phyloP scores from a whole-genome alignment of 352 stramenopile species.

The Globisporangium irregulare region DNA sequence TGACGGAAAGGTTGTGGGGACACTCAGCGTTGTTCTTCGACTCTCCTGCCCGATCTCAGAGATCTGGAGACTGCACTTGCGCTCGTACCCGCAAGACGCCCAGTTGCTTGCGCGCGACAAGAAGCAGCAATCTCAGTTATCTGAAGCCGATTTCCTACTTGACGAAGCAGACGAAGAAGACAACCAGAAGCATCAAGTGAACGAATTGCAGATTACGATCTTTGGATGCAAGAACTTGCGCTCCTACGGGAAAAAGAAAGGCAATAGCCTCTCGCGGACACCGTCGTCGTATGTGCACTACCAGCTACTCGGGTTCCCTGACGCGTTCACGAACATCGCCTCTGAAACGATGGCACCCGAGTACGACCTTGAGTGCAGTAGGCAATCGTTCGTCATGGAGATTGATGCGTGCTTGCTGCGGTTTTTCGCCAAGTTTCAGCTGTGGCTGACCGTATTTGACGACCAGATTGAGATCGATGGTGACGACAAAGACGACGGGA shows the following conservation, averaged over 20 bases:
- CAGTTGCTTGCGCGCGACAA: slow-evolving; percentile 36
- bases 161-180: slow-evolving; percentile 23
- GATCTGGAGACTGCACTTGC: slow-evolving; percentile 89
- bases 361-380: slow-evolving; percentile 66
- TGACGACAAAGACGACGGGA: slow-evolving; percentile 37
- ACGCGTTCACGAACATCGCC: slow-evolving; percentile 88
- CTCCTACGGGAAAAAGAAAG: slow-evolving; percentile 42
- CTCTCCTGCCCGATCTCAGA: slow-evolving; percentile 89
- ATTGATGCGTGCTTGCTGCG: slow-evolving; percentile 74
- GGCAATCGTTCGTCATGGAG: slow-evolving; percentile 64
- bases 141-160: slow-evolving; percentile 20
- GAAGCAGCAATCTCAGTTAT: slow-evolving; percentile 13
- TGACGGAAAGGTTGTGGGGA: slow-evolving; percentile 47
- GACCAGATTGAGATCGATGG: slow-evolving; percentile 49
- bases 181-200: slow-evolving; percentile 25
- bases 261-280: slow-evolving; percentile 26
- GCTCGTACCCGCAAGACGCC: slow-evolving; percentile 84
- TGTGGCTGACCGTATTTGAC: slow-evolving; percentile 88
- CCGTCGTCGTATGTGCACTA: slow-evolving; percentile 88
- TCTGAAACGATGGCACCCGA: slow-evolving; percentile 54
- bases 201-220: slow-evolving; percentile 69
- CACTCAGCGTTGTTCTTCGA: slow-evolving; percentile 78
- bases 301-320: slow-evolving; percentile 86
- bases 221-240: slow-evolving; percentile 60
- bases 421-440: slow-evolving; percentile 78